These are phyloP conservation scores for Rhamnella rubrinervis DNA, from an alignment of 331 rosid species.

Conservation along the genomic window DNA sequence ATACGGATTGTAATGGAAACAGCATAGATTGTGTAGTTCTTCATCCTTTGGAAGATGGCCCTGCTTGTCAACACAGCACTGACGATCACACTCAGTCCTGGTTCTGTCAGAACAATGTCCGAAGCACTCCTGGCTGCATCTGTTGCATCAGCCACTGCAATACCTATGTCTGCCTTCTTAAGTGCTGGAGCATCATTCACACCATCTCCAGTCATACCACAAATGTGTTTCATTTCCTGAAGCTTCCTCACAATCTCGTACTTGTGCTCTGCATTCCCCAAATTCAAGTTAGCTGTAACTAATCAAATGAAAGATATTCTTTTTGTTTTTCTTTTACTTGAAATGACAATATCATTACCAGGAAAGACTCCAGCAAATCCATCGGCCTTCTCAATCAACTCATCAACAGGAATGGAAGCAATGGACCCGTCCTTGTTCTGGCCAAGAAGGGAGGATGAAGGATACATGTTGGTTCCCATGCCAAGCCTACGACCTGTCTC, in stretches of 20 bases:
- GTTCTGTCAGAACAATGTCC: constrained; percentile 86
- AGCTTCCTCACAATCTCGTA: constrained; percentile 86
- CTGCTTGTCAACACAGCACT: constrained; percentile 89
- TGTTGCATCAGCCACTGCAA: constrained; percentile 93
- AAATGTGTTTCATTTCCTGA: constrained; percentile 72
- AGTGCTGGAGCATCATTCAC: constrained; percentile 94
- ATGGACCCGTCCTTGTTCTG: constrained; percentile 50
- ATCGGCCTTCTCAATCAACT: constrained; percentile 88
- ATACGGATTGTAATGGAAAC: constrained; percentile 93
- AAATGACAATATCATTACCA: constrained; percentile 41
- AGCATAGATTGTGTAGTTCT: constrained; percentile 91
- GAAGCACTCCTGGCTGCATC: constrained; percentile 94
- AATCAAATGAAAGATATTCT: neutral
- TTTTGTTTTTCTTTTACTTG: neutral
- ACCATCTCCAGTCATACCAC: constrained; percentile 97
- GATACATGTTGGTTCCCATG: constrained; percentile 97
- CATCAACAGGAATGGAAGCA: constrained; percentile 63
- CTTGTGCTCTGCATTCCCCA: constrained; percentile 71
- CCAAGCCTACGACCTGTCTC: constrained; percentile 96
- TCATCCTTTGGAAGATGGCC: constrained; percentile 95
- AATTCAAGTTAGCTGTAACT: constrained; percentile 3
- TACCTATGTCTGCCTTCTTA: constrained; percentile 90
- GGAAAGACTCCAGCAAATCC: constrained; percentile 98
- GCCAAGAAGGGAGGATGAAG: constrained; percentile 87
- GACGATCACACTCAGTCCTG: constrained; percentile 86